These are phyloP conservation scores for Tieghemiomyces parasiticus DNA, from an alignment of 192 early-diverging fungal genomes.

Conservation along the genomic window DNA sequence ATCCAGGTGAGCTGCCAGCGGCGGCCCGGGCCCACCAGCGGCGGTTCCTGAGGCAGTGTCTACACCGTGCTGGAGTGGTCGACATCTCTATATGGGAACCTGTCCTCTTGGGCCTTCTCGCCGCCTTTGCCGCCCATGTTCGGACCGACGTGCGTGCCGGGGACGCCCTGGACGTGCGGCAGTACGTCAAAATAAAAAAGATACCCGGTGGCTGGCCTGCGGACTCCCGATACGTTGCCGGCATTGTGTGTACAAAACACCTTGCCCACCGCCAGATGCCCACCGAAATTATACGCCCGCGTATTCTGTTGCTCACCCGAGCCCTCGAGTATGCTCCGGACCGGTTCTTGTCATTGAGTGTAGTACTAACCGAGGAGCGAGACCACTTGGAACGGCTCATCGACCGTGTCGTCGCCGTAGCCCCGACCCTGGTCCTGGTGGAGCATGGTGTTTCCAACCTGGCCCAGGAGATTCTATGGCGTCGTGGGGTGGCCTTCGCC, in stretches of 20 bases:
- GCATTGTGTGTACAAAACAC: conserved; percentile 88
- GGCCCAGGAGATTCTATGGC: conserved; percentile 69
- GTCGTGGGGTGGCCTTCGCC: conserved; percentile 61
- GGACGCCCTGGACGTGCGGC: conserved; percentile 75
- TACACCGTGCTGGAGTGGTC: neutral
- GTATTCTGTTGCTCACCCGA: conserved; percentile 76
- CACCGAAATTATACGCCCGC: conserved; percentile 41
- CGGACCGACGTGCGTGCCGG: conserved; percentile 51
- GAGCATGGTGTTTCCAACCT: conserved; percentile 71
- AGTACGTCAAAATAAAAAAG: conserved; percentile 91
- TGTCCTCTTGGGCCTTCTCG: conserved; percentile 51
- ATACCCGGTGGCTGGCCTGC: conserved; percentile 70
- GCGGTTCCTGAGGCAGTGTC: conserved; percentile 1
- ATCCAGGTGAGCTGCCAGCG: too few species aligned
- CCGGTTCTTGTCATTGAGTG: conserved; percentile 66
- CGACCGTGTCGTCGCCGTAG: conserved; percentile 53
- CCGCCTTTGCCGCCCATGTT: conserved; percentile 43
- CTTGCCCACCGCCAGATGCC: conserved; percentile 87
- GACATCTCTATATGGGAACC: conserved; percentile 41
- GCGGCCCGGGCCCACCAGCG: neutral
- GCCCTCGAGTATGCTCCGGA: conserved; percentile 71
- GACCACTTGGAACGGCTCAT: conserved; percentile 71
- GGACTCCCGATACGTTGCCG: conserved; percentile 74
- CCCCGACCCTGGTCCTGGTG: conserved; percentile 67
- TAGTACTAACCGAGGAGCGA: conserved; percentile 67